Evolutionary conservation across 2,329 filamentous ascomycete genomes (phyloP).

Genomic region (Pseudogymnoascus verrucosus): DNA sequence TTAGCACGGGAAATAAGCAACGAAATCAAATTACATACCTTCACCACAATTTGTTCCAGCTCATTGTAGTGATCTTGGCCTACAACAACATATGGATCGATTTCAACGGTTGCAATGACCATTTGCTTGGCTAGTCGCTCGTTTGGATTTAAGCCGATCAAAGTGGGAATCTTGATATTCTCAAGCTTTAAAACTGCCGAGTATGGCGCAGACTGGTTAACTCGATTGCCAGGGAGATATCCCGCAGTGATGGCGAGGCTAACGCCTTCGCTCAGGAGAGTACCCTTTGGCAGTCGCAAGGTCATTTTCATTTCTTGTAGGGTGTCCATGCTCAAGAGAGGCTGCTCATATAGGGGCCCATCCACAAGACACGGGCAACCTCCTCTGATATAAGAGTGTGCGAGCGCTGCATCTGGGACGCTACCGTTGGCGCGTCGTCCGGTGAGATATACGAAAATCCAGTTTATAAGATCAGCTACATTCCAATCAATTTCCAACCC

Average conservation of each 20-base stretch:
- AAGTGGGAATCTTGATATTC: conserved; percentile 53
- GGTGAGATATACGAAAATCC: conserved; percentile 12
- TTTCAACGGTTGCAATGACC: conserved; percentile 52
- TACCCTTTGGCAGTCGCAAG: conserved; percentile 58
- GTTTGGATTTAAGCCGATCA: conserved; percentile 67
- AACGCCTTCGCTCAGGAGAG: conserved; percentile 54
- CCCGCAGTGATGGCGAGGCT: conserved; percentile 40
- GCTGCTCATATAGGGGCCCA: conserved; percentile 24
- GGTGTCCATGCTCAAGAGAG: conserved; percentile 30
- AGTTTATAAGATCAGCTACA: conserved; percentile 5
- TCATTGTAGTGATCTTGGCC: conserved; percentile 43
- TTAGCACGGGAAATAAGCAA: not conserved
- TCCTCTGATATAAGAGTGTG: conserved; percentile 6
- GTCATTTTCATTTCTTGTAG: conserved; percentile 44
- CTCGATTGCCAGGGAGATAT: conserved; percentile 30
- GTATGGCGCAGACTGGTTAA: conserved; percentile 14
- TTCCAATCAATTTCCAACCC: conserved; percentile 10
- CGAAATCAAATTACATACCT: conserved; percentile 38
- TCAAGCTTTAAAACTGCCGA: conserved; percentile 41
- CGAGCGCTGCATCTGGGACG: not conserved
- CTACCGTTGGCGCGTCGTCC: conserved; percentile 4
- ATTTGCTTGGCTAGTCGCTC: conserved; percentile 61
- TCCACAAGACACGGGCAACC: conserved; percentile 23
- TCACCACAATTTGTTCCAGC: conserved; percentile 52
- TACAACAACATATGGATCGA: conserved; percentile 40